Base-by-base conservation (phyloP, 2,329 filamentous ascomycete genomes). In the Penicillium sp. region DNA sequence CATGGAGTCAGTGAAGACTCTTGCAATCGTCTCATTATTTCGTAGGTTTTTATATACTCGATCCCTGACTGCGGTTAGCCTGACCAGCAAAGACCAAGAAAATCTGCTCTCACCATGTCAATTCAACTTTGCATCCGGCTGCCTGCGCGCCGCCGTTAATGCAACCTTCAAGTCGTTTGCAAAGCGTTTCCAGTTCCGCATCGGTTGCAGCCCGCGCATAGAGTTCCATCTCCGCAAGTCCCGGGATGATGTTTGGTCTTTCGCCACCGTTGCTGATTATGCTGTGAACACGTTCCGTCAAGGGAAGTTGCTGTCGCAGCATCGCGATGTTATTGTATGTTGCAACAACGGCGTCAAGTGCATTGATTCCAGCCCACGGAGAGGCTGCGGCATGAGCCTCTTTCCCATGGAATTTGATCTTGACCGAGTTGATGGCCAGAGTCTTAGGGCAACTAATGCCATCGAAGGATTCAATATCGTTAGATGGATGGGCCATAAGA, bases 351-450 rank as follows among this genome's bases (percentile, higher is more conserved):
- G 82, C 82, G 59, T 86, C 83, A 0, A 85, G 74, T 0, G 83
- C 83, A 63, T 86, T 85, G 59, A 80, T 75, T 0, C 83, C 83
- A 9, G 80, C 71, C 82, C 82, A 85, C 0, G 82, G 83, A n/a
- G 68, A 76, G 6, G 77, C 76, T 0, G 77, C 81, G 0, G 82
- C 82, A 64, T 85, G 83, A 0, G 83, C 80, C 48, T 79, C 78
- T 33, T 76, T 76, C 1, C 84, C 84, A 8, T 63, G 62, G 58
- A 79, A 80, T 53, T 70, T 70, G 16, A 75, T 69, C 16, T 52
- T 60, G 11, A 70, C 33, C 11, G 31, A 37, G n/a, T 37, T 26
- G 10, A 35, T n/a, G 26, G 45, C 16, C 26, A 46, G 14, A 46
- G 35, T 39, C 9, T 39, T 39, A 5, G 35, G 35, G 19, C 35